These are phyloP conservation scores for Blastomyces silverae DNA, from an alignment of 2,329 filamentous ascomycete genomes.

Conservation along the genomic window DNA sequence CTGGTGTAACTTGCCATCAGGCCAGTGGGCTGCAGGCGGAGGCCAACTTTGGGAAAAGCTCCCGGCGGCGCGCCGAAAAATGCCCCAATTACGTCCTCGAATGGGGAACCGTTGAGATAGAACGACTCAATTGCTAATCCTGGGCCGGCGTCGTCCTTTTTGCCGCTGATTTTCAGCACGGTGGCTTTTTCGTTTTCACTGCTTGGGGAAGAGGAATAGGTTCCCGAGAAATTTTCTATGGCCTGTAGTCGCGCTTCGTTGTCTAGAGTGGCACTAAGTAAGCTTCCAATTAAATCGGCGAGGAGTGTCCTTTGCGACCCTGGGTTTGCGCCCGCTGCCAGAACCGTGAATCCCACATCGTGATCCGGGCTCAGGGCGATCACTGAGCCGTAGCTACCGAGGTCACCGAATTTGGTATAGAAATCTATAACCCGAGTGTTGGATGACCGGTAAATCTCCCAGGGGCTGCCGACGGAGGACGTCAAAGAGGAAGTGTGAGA, in stretches of 20 bases:
- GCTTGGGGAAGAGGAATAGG: conserved; percentile 21
- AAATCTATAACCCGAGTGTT: conserved; percentile 29
- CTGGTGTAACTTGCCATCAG: conserved; percentile 2
- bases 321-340: conserved; percentile 25
- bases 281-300: conserved; percentile 28
- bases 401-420: conserved; percentile 33
- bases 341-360: conserved; percentile 32
- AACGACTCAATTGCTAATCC: conserved; percentile 13
- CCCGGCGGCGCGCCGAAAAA: not conserved
- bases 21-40: conserved; percentile 4
- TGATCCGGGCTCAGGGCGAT: conserved; percentile 34
- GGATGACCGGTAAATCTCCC: conserved; percentile 34
- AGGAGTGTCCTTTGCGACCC: conserved; percentile 22
- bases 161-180: conserved; percentile 18
- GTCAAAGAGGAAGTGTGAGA: conserved; percentile 32
- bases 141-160: conserved; percentile 21
- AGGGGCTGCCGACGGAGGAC: conserved; percentile 34
- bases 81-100: not conserved
- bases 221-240: conserved; percentile 24
- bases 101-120: not conserved
- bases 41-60: not conserved
- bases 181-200: conserved; percentile 21
- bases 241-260: conserved; percentile 27
- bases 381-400: conserved; percentile 33
- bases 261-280: conserved; percentile 26